Percentiles rank a stretch among this genome's conserved stretches.
These are phyloP conservation scores for Entoloma clypeatum DNA, from an alignment of 1,284 basidiomycete species.

Conservation along the genomic window DNA sequence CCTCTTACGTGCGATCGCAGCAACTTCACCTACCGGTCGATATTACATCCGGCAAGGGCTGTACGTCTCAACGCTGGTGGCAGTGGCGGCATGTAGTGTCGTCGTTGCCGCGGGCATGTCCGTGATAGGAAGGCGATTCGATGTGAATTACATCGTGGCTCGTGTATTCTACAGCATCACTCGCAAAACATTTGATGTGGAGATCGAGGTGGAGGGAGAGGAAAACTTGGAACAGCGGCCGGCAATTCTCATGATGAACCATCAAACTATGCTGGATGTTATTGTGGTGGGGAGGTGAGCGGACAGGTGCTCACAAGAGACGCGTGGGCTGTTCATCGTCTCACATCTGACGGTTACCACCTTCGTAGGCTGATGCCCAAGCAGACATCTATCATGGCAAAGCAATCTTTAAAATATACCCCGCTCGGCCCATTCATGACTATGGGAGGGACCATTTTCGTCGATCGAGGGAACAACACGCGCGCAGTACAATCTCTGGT, in stretches of 20 bases:
- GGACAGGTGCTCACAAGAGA: not conserved
- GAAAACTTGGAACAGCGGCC: conserved; percentile 71
- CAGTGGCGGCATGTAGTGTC: conserved; percentile 76
- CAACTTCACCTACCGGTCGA: conserved; percentile 49
- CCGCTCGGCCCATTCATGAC: conserved; percentile 94
- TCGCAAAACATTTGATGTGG: conserved; percentile 64
- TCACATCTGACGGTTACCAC: conserved; percentile 2
- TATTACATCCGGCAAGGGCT: conserved; percentile 75
- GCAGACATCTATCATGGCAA: conserved; percentile 87
- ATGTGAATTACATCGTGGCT: conserved; percentile 86
- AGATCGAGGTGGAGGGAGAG: conserved; percentile 81
- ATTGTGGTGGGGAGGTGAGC: conserved; percentile 77
- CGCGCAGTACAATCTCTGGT: conserved; percentile 76
- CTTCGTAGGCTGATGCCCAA: conserved; percentile 75
- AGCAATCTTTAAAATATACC: conserved; percentile 84
- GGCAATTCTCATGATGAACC: conserved; percentile 84
- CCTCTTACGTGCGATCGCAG: conserved; percentile 55
- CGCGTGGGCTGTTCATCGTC: not conserved
- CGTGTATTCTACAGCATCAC: conserved; percentile 79
- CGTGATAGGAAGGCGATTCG: conserved; percentile 69
- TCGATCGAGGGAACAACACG: conserved; percentile 83
- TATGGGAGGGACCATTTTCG: conserved; percentile 89
- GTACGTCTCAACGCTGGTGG: conserved; percentile 73
- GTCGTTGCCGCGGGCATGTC: conserved; percentile 70
- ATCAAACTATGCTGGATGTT: conserved; percentile 92